These are phyloP conservation scores for Dendrocalamus sinicus DNA, from an alignment of 176 grass and related monocot species.

Conservation along the genomic window DNA sequence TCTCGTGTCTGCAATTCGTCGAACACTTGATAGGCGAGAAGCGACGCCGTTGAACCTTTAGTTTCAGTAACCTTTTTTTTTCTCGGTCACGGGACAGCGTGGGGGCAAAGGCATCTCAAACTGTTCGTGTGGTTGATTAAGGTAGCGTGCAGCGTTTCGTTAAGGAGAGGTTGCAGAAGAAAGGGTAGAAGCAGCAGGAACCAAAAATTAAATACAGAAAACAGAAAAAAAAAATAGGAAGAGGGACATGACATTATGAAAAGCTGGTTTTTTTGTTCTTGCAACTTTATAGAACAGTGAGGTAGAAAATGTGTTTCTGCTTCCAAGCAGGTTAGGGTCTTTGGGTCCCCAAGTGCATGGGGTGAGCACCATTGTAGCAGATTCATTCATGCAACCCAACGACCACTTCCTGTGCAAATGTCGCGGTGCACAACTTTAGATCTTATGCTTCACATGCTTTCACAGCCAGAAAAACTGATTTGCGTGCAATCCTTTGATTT, in stretches of 20 bases:
- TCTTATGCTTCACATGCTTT: neutral
- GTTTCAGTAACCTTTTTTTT: neutral
- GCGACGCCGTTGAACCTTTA: neutral
- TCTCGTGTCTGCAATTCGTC: slow-evolving; percentile 34
- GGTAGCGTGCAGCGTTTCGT: neutral
- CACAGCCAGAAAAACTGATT: neutral
- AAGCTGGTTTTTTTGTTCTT: neutral
- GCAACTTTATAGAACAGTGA: neutral
- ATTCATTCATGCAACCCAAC: neutral
- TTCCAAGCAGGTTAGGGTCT: neutral
- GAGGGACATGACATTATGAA: neutral
- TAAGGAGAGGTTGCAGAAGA: neutral
- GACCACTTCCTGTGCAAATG: neutral
- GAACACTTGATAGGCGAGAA: neutral
- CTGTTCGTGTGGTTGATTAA: neutral
- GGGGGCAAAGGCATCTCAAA: neutral
- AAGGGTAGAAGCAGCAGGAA: neutral
- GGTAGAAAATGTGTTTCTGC: neutral
- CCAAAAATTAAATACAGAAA: neutral
- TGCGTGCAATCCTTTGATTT: neutral
- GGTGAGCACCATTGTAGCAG: neutral
- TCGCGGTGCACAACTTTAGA: neutral
- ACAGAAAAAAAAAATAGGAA: neutral
- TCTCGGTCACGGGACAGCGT: neutral
- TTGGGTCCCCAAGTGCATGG: neutral